Percentiles rank a stretch among this genome's conserved stretches.
Evolutionary conservation across 805 yeast species (phyloP).

Genomic region (Pichia occidentalis): DNA sequence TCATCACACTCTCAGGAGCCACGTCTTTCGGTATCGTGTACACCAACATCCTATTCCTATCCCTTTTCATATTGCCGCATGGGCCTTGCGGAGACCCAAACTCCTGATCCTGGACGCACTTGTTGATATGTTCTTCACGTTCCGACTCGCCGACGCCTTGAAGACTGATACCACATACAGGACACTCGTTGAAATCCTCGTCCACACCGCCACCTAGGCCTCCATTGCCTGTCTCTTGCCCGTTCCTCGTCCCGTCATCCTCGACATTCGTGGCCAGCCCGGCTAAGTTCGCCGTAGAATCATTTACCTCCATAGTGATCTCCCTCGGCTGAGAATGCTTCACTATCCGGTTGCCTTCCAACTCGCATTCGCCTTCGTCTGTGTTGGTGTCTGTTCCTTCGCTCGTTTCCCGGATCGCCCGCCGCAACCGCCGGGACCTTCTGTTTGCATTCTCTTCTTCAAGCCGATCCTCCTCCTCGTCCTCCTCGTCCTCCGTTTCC

Average conservation of each 20-base stretch:
- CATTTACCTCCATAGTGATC: constrained; percentile 10
- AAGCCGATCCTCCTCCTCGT: constrained; percentile 1
- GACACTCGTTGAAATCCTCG: constrained; percentile 36
- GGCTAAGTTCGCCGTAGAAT: background rate
- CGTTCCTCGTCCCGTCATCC: no score
- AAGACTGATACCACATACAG: constrained; percentile 33
- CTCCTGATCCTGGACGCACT: constrained; percentile 57
- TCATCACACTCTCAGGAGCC: constrained; percentile 15
- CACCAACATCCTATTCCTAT: constrained; percentile 78
- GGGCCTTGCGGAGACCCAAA: constrained; percentile 45
- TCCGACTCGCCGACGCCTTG: constrained; percentile 21
- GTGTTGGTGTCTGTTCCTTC: background rate
- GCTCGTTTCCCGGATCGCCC: background rate
- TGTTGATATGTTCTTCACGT: constrained; percentile 62
- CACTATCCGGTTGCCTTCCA: background rate
- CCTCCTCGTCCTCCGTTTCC: constrained; percentile 2
- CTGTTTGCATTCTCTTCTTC: background rate
- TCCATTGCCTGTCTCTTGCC: no score
- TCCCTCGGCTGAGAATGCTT: constrained; percentile 15
- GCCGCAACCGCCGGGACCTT: constrained; percentile 2
- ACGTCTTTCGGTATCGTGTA: constrained; percentile 47
- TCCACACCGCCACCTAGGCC: no score
- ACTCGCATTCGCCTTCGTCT: background rate
- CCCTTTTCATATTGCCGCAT: constrained; percentile 30
- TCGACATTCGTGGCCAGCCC: no score